phyloP scores from a whole-genome alignment of 345 rosid genomes.

The Raphanus sativus region DNA sequence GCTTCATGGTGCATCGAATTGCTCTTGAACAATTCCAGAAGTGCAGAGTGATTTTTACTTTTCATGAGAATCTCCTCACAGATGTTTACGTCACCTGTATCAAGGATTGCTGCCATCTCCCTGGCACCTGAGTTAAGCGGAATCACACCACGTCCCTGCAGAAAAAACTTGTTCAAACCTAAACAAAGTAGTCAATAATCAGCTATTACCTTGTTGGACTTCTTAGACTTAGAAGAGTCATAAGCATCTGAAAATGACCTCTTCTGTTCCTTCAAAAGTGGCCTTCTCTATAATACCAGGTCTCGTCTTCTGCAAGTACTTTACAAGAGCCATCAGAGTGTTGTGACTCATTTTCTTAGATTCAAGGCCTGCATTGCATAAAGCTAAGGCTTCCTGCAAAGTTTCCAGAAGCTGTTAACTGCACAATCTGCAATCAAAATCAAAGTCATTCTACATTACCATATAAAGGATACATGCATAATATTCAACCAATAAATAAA shows the following conservation, averaged over 20 bases:
- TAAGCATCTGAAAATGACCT: conserved; percentile 86
- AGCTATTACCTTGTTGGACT: conserved; percentile 60
- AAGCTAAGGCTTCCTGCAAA: too few relatives aligned
- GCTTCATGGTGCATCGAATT: conserved; percentile 93
- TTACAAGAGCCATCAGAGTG: conserved; percentile 95
- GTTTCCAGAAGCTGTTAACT: too few relatives aligned
- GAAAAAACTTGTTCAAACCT: conserved; percentile 2
- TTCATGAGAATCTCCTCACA: conserved; percentile 87
- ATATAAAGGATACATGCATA: too few relatives aligned
- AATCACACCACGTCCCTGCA: conserved; percentile 67
- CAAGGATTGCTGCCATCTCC: conserved; percentile 92
- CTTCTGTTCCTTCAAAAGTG: conserved; percentile 91
- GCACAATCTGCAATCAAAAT: too few relatives aligned
- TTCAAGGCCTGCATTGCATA: conserved; percentile 67
- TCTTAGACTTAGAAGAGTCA: conserved; percentile 58
- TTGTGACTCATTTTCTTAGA: conserved; percentile 94
- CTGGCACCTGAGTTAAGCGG: conserved; percentile 83
- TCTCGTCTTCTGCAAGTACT: conserved; percentile 90
- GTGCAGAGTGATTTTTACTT: conserved; percentile 58
- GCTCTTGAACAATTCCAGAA: conserved; percentile 78
- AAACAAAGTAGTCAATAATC: conserved; percentile 12
- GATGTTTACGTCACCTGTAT: conserved; percentile 85
- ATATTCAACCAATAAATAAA: too few relatives aligned
- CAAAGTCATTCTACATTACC: too few relatives aligned
- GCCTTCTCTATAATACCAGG: too few relatives aligned